Evolutionary conservation across 1,284 basidiomycete species (phyloP), one percentile per base, ranked within the genome.

Genomic region (Ganoderma resinaceum): DNA sequence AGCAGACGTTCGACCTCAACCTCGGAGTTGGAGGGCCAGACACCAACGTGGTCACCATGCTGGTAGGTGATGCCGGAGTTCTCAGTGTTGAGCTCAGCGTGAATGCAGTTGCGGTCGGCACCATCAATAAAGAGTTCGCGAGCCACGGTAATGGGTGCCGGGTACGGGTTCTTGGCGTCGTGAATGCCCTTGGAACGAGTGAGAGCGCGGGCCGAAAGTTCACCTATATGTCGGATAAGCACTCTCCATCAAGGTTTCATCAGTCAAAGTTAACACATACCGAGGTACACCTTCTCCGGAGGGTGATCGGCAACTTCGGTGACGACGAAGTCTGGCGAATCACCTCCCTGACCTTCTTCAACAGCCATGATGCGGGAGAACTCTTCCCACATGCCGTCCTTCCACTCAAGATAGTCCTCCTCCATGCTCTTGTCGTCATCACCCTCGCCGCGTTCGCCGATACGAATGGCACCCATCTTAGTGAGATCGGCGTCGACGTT

Each of bases 391-490:
- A 98, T 97, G 76, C 86, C 88, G 79, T 99, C 97, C 82, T 99
- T 99, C 97, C 97, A 99, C 73, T 95, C 96, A n/a, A 99, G 88
- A 80, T 99, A 99, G 82, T 99, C 97, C 83, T 99, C 98, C 81
- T 99, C 97, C 95, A 99, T 97, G 78, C 94, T 96, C 86, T 98
- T 98, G 82, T 99, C 97, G 79, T 99, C 97, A 78, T 99, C 97
- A 74, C 97, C 97, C 82, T 99, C 96, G 23, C 97, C 98, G 53
- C 92, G 88, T 79, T 94, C 92, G 63, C 97, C 97, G 63, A 99
- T 94, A 70, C 96, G 90, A 69, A 87, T 82, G 37, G 91, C 98
- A 40, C 96, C 97, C 83, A 97, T 92, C 75, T 91, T 89, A 11
- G 86, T 79, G 67, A 99, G 84, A 57, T 89, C 82, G 6, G 84